Percentiles rank a stretch among this genome's conserved stretches.
Evolutionary conservation across 2,329 filamentous ascomycete species (phyloP).

Genomic region (Arthroderma uncinatum): DNA sequence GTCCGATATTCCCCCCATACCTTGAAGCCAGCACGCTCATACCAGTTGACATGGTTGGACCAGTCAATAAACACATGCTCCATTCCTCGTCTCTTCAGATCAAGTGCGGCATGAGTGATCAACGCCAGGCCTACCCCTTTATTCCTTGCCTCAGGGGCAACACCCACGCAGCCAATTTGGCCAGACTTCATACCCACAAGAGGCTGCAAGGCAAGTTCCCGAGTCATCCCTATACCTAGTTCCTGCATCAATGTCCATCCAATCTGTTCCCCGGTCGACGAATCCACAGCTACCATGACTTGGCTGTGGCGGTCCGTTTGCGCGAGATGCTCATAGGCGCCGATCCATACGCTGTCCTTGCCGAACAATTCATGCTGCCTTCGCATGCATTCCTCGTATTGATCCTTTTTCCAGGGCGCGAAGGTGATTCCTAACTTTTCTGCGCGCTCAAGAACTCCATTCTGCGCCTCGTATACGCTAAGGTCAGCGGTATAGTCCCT

Average conservation of each 20-base stretch:
- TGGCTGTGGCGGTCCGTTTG: conserved; percentile 28
- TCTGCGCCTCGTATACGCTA: conserved; percentile 24
- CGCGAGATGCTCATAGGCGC: conserved; percentile 30
- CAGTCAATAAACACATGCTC: conserved; percentile 33
- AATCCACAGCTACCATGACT: conserved; percentile 35
- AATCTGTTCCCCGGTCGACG: conserved; percentile 27
- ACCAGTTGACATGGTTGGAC: conserved; percentile 26
- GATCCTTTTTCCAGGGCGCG: conserved; percentile 11
- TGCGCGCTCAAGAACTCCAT: conserved; percentile 28
- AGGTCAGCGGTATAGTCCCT: conserved; percentile 35
- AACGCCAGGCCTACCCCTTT: conserved; percentile 35
- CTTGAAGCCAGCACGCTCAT: conserved; percentile 35
- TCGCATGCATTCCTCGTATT: conserved; percentile 13
- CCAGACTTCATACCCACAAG: conserved; percentile 33
- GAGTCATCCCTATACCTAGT: conserved; percentile 22
- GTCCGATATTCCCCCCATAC: conserved; percentile 32
- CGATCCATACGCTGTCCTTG: conserved; percentile 30
- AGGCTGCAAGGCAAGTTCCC: conserved; percentile 33
- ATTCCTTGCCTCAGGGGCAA: conserved; percentile 29
- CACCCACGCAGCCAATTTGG: conserved; percentile 36
- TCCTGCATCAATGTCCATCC: conserved; percentile 39
- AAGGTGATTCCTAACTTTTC: conserved; percentile 11
- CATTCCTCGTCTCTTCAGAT: conserved; percentile 8
- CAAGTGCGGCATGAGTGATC: conserved; percentile 31
- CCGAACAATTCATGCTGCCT: conserved; percentile 13